Conservation (phyloP, 2,329 filamentous ascomycete species). For the Colletotrichum lupini region DNA sequence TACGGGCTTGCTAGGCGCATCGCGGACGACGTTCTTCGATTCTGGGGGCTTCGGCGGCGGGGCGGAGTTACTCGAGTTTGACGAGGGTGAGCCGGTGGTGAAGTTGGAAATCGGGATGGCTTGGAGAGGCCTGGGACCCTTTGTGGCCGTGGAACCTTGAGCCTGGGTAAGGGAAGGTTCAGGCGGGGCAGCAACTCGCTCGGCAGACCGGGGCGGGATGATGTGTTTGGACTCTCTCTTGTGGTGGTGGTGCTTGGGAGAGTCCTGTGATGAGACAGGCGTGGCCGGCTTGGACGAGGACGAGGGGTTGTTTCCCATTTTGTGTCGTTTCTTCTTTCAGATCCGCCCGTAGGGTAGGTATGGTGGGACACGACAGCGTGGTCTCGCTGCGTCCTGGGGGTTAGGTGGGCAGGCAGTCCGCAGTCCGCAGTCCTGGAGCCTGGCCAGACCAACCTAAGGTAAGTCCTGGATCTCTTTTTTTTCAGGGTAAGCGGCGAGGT, state of each 20-base stretch:
- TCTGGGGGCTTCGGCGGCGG: slow-evolving; percentile 39
- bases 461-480: slow-evolving; percentile 18
- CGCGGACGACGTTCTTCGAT: slow-evolving; percentile 37
- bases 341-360: slow-evolving; percentile 15
- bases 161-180: slow-evolving; percentile 72
- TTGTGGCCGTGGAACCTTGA: slow-evolving; percentile 64
- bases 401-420: slow-evolving; percentile 11
- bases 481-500: slow-evolving; percentile 27
- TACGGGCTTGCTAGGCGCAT: slow-evolving; percentile 66
- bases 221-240: slow-evolving; percentile 62
- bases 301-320: slow-evolving; percentile 51
- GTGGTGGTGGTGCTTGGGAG: slow-evolving; percentile 35
- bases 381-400: slow-evolving; percentile 22
- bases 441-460: slow-evolving; percentile 15
- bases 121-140: slow-evolving; percentile 59
- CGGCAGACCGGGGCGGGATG: slow-evolving; percentile 65
- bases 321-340: slow-evolving; percentile 32
- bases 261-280: slow-evolving; percentile 44
- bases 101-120: slow-evolving; percentile 61
- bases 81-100: slow-evolving; percentile 56
- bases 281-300: slow-evolving; percentile 46
- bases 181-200: slow-evolving; percentile 68
- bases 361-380: slow-evolving; percentile 33
- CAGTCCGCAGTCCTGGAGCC: slow-evolving; percentile 30
- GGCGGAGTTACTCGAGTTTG: slow-evolving; percentile 36